A percentile compares a stretch with the other conserved stretches of the same genome.
These are phyloP conservation scores for Erythrophleum ivorense DNA, from an alignment of 331 rosid species.

Conservation along the genomic window DNA sequence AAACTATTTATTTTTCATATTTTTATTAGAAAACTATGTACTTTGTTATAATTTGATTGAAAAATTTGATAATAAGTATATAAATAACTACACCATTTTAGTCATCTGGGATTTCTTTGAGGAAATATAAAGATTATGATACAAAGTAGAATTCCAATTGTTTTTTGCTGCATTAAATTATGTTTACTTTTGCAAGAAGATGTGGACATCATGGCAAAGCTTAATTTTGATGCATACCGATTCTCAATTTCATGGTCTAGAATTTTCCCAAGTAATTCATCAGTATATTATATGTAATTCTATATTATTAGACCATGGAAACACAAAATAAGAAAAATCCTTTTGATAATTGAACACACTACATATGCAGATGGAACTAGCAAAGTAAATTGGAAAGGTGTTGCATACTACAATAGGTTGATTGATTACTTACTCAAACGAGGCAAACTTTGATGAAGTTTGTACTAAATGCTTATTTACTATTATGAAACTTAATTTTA, in stretches of 20 bases:
- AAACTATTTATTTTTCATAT: no score
- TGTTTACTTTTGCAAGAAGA: constrained; percentile 66
- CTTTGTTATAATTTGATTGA: no score
- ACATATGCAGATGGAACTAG: constrained; percentile 79
- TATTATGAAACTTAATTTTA: not conserved
- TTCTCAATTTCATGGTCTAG: constrained; percentile 98
- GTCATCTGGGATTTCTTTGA: no score
- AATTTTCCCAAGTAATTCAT: constrained; percentile 75
- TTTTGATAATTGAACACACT: not conserved
- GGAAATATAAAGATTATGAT: no score
- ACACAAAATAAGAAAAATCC: not conserved
- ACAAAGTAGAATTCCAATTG: not conserved
- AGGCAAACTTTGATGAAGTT: constrained; percentile 50
- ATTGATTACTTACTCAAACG: constrained; percentile 72
- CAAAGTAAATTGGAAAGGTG: constrained; percentile 84
- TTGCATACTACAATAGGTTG: constrained; percentile 86
- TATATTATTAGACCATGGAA: constrained; percentile 1
- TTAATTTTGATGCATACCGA: constrained; percentile 87
- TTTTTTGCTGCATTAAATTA: not conserved
- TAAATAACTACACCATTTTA: no score
- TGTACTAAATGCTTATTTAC: not conserved
- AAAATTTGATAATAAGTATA: no score
- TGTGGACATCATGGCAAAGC: constrained; percentile 66
- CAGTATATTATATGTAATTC: not conserved
- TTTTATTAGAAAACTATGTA: no score